Evolutionary conservation across 495 filamentous ascomycete genomes (phyloP), one percentile per base, ranked within the genome.

Genomic region (Trichoderma orchidacearum): DNA sequence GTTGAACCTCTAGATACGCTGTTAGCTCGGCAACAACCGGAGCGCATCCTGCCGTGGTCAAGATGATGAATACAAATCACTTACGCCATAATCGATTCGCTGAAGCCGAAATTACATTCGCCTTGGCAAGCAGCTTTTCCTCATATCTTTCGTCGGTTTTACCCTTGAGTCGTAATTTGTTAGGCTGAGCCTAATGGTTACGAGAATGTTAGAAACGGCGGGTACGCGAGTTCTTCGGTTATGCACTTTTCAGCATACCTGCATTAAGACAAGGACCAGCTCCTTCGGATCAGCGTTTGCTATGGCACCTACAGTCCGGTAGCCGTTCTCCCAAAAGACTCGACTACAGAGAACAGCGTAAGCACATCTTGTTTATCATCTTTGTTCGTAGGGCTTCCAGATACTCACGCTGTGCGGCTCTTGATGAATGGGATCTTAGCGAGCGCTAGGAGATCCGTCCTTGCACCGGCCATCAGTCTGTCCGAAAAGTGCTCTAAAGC

Each of bases 401-500:
- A 1, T 32, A 38, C 62, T 57, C 59, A 64, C 53, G 88, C 88
- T 0, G 86, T 90, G 56, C 81, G 81, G 58, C 85, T 87, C 65
- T 93, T 91, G 41, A 92, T 79, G 59, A 80, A 89, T 0, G 85
- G 85, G 17, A 92, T 80, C 68, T 87, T 81, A 0, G 87, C 79
- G 61, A 91, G 74, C 27, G 83, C 83, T 25, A 91, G 70, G 21
- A 90, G 72, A 62, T 92, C 87, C 0, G 85, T 81, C 36, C 78
- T 79, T 3, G 87, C 86, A 3, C 88, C 87, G 0, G 85, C 83
- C 66, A 83, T 85, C 4, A 93, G 71, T 25, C 87, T 74, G 62
- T 89, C 86, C 0, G 79, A 80, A 69, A 89, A 90, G 63, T 91
- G 86, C 55, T 89, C 84, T 9, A 93, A 72, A 0, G 85, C 79